Base-by-base conservation (phyloP, 257 asterid genomes). In the Nicotiana knightiana region DNA sequence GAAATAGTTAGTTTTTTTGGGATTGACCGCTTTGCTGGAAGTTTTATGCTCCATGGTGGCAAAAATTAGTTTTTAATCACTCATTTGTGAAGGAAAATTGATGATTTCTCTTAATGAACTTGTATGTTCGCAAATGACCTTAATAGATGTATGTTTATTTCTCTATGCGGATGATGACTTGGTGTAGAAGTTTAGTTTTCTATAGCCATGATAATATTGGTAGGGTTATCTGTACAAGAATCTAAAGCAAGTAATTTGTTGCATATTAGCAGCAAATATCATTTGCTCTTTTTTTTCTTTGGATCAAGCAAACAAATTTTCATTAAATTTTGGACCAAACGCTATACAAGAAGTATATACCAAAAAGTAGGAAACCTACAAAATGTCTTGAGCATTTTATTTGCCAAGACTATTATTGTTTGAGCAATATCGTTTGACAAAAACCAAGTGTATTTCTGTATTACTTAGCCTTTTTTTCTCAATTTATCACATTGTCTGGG, bases 191-290 rank as follows among this genome's bases (percentile, higher is more conserved):
- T 63, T 33, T 28, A 63, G 37, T 63, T 61, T 63, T 6, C 68
- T 28, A 28, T 63, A 26, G 15, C 37, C 68, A 63, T 63, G 37
- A 63, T 63, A 26, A 63, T 63, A 21, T 21, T 12, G 21, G 59
- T 21, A 21, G n/a, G 43, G 33, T 39, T 39, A 12, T 39, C 77
- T 43, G 35, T 43, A 39, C 59, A 70, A 70, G 78, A 68, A 70
- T 43, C 35, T 43, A 43, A 21, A 70, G 33, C 21, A 43, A 21
- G n/a, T 48, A 43, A 43, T 43, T 70, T 70, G 78, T 70, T 43
- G 58, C n/a, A 70, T 70, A 39, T 43, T 70, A 10, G 77, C 58
- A 70, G n/a, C 77, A 70, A 68, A 28, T 70, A 70, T 39, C 77
- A 70, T 24, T 37, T 70, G 77, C 76, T 43, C 51, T 9, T 9